Conservation (phyloP, 495 filamentous ascomycete species). For the Apodospora peruviana region DNA sequence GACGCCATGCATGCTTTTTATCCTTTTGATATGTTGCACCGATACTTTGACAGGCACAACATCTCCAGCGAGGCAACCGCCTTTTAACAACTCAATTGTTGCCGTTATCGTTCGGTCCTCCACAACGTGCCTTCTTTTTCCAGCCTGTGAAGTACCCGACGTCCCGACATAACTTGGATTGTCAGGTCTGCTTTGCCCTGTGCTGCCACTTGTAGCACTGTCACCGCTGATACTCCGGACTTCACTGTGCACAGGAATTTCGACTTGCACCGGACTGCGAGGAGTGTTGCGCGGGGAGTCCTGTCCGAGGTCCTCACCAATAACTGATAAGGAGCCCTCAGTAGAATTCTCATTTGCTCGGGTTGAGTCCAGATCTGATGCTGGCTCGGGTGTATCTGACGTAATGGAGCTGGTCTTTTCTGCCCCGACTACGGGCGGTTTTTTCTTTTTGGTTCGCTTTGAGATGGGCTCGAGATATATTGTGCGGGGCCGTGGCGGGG, state of each 20-base stretch:
- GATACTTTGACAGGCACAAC: constrained; percentile 71
- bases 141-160: constrained; percentile 5
- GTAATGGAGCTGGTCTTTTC: constrained; percentile 19
- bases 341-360: constrained; percentile 37
- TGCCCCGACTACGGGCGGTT: constrained; percentile 17
- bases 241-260: constrained; percentile 30
- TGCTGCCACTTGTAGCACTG: constrained; percentile 37
- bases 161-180: constrained; percentile 19
- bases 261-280: constrained; percentile 29
- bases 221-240: constrained; percentile 44
- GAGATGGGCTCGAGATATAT: constrained; percentile 75
- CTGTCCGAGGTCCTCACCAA: constrained; percentile 28
- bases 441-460: constrained; percentile 51
- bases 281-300: constrained; percentile 19
- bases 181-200: constrained; percentile 30
- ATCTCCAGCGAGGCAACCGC: constrained; percentile 84
- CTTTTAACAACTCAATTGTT: constrained; percentile 74
- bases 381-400: constrained; percentile 23
- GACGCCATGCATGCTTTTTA: constrained; percentile 86
- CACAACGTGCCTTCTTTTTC: constrained; percentile 12
- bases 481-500: constrained; percentile 58
- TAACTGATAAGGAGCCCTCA: constrained; percentile 32
- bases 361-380: constrained; percentile 33
- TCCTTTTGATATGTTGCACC: constrained; percentile 77
- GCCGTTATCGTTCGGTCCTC: constrained; percentile 72